A percentile compares a stretch with the other conserved stretches of the same genome.
phyloP scores from a whole-genome alignment of 306 rosid genomes.

The Castanea sativa region DNA sequence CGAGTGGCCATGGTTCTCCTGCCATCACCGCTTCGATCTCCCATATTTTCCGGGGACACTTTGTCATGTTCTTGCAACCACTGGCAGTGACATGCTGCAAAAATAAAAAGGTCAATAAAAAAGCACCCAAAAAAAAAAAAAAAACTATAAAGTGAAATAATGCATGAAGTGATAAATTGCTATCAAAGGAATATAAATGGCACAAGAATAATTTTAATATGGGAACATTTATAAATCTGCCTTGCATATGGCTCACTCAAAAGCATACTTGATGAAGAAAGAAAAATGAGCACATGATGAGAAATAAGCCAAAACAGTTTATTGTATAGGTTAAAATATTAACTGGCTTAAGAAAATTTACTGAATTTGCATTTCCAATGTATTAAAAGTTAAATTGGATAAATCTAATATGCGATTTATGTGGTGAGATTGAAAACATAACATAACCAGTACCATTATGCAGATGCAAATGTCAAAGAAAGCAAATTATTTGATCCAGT shows the following conservation, averaged over 20 bases:
- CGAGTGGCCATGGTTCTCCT: constrained; percentile 71
- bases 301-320: not conserved
- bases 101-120: not conserved
- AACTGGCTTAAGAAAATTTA: not conserved
- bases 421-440: not conserved
- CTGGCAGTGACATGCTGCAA: constrained; percentile 57
- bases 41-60: constrained; percentile 59
- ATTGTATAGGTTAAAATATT: not conserved
- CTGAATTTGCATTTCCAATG: not conserved
- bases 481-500: not conserved
- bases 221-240: not conserved
- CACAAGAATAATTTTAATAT: not conserved
- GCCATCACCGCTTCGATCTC: constrained; percentile 94
- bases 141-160: constrained; percentile 7
- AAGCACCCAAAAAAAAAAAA: constrained; percentile 12
- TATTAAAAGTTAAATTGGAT: not conserved
- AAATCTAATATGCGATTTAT: not conserved
- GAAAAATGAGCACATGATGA: not conserved
- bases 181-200: not conserved
- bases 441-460: not conserved
- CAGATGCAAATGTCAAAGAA: constrained; percentile 1
- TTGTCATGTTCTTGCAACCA: constrained; percentile 82
- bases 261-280: not conserved
- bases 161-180: not conserved
- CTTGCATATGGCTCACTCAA: not conserved